Evolutionary conservation across 2,329 filamentous ascomycete species (phyloP).

Genomic region (Chaetomium sp.): DNA sequence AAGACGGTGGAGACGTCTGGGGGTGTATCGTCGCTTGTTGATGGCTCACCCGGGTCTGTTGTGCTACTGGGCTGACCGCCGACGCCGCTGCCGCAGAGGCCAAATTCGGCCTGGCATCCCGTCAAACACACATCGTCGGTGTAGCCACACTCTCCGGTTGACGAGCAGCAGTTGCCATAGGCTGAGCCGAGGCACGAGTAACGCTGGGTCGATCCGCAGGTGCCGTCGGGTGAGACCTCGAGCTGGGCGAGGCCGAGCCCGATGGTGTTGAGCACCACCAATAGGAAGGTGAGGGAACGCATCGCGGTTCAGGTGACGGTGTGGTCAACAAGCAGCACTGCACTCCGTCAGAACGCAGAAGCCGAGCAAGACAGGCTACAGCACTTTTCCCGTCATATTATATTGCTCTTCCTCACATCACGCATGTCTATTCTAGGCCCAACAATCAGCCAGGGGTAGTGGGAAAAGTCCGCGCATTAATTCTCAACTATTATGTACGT

Average conservation of each 20-base stretch:
- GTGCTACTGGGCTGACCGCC: conserved; percentile 1
- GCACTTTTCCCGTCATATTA: no score
- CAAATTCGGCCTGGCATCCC: conserved; percentile 4
- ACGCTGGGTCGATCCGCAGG: neutral
- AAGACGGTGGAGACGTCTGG: conserved; percentile 7
- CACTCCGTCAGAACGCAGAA: no score
- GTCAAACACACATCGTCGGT: neutral
- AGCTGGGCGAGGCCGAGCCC: neutral
- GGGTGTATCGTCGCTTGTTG: neutral
- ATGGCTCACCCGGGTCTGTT: neutral
- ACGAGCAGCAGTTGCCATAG: conserved; percentile 6
- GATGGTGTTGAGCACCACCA: neutral
- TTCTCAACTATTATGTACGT: no score
- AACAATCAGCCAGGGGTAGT: no score
- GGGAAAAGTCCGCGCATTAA: no score
- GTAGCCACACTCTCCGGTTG: neutral
- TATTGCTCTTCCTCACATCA: no score
- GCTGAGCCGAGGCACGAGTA: conserved; percentile 4
- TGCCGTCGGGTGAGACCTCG: conserved; percentile 3
- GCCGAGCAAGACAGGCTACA: no score
- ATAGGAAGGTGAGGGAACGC: neutral
- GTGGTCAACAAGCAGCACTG: no score
- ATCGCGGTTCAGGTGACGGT: neutral
- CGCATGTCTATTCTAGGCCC: no score
- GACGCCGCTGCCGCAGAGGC: conserved; percentile 4